These are phyloP conservation scores for Aphanoascus verrucosus DNA, from an alignment of 2,329 filamentous ascomycete species.

Conservation along the genomic window DNA sequence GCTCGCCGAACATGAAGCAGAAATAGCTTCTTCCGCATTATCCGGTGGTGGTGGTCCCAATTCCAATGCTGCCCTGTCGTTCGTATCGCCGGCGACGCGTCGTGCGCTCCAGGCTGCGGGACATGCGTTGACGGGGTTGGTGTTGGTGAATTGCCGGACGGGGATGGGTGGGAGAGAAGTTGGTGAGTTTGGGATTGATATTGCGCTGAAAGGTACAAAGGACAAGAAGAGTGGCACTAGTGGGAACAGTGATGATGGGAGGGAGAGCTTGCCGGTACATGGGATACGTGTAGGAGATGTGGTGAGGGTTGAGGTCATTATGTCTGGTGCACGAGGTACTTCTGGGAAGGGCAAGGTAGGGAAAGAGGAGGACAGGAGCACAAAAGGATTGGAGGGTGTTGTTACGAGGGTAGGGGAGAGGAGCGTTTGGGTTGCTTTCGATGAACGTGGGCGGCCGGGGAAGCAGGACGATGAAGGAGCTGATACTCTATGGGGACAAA, in stretches of 20 bases:
- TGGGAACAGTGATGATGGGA: slow-evolving; percentile 24
- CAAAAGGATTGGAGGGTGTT: slow-evolving; percentile 35
- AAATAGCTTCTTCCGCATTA: slow-evolving; percentile 35
- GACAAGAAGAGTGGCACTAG: slow-evolving; percentile 11
- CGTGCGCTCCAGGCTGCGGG: slow-evolving; percentile 35
- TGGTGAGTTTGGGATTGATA: slow-evolving; percentile 63
- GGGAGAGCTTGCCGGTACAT: slow-evolving; percentile 32
- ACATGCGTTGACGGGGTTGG: slow-evolving; percentile 42
- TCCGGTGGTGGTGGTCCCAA: too few species aligned
- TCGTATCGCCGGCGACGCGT: slow-evolving; percentile 34
- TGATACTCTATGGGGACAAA: slow-evolving; percentile 44
- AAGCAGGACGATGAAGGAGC: slow-evolving; percentile 36
- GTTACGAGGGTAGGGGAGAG: slow-evolving; percentile 37
- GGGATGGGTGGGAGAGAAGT: slow-evolving; percentile 87
- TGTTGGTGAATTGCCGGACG: slow-evolving; percentile 65
- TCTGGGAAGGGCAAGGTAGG: slow-evolving; percentile 24
- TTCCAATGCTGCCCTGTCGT: slow-evolving; percentile 25
- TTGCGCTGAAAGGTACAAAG: slow-evolving; percentile 43
- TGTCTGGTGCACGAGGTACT: slow-evolving; percentile 15
- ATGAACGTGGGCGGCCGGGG: slow-evolving; percentile 27
- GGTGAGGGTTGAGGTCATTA: slow-evolving; percentile 34
- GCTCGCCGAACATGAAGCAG: slow-evolving; percentile 35
- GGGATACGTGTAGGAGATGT: slow-evolving; percentile 41
- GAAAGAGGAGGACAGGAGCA: slow-evolving; percentile 25
- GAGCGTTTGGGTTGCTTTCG: slow-evolving; percentile 37